Conservation (phyloP, 2,329 filamentous ascomycete species). For the Nemania sp. region DNA sequence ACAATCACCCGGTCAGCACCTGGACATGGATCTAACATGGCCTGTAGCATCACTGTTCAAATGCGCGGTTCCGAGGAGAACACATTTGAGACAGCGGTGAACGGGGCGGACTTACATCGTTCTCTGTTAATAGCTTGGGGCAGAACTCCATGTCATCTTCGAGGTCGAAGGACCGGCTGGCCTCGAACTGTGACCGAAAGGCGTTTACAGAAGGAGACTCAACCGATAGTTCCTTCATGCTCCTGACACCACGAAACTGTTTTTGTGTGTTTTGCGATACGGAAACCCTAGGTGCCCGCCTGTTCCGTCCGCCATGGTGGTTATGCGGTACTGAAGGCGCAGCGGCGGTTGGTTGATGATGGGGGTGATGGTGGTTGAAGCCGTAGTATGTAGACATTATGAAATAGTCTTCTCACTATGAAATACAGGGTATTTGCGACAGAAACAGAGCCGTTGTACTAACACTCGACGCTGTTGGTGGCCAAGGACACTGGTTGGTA, state of each 20-base stretch:
- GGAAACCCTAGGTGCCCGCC: conserved; percentile 83
- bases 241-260: conserved; percentile 86
- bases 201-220: conserved; percentile 80
- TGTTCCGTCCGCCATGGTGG: conserved; percentile 86
- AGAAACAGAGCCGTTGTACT: conserved; percentile 23
- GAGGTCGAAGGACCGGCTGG: conserved; percentile 91
- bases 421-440: conserved; percentile 37
- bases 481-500: conserved; percentile 20
- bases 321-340: conserved; percentile 73
- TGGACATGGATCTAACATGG: conserved; percentile 5
- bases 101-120: conserved; percentile 75
- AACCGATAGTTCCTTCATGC: conserved; percentile 81
- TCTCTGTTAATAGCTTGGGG: conserved; percentile 90
- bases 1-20: conserved; percentile 46
- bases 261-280: conserved; percentile 86
- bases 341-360: conserved; percentile 62
- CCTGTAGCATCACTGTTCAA: conserved; percentile 12
- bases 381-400: conserved; percentile 75
- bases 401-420: conserved; percentile 34
- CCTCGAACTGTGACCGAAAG: conserved; percentile 90
- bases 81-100: conserved; percentile 20
- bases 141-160: conserved; percentile 98
- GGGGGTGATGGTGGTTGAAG: conserved; percentile 63
- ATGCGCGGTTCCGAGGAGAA: conserved; percentile 6
- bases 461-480: conserved; percentile 38